Percentiles rank a stretch among this genome's conserved stretches.
Evolutionary conservation across 805 yeast species (phyloP).

Genomic region (Monosporozyma unispora): DNA sequence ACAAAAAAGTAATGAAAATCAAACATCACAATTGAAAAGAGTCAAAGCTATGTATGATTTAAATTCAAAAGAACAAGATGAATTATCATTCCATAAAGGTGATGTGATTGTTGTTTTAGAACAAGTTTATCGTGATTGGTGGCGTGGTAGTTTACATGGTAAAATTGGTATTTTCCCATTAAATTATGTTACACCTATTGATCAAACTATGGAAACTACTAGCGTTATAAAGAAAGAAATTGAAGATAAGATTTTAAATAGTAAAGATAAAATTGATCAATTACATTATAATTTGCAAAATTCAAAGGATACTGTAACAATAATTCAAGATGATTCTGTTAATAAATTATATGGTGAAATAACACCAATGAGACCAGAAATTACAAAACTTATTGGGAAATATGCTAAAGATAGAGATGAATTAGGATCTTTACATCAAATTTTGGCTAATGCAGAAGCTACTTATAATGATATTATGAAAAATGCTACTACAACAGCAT

Average conservation of each 20-base stretch:
- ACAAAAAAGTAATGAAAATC: conserved; percentile 4
- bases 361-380: conserved; percentile 61
- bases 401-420: conserved; percentile 74
- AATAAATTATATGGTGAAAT: conserved; percentile 66
- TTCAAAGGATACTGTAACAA: conserved; percentile 26
- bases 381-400: conserved; percentile 69
- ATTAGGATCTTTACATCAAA: conserved; percentile 57
- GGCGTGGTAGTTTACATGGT: conserved; percentile 82
- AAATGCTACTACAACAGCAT: conserved; percentile 30
- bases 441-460: conserved; percentile 58
- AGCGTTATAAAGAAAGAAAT: conserved; percentile 19
- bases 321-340: conserved; percentile 53
- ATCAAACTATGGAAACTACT: conserved; percentile 41
- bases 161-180: conserved; percentile 82
- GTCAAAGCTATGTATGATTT: conserved; percentile 85
- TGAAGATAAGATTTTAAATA: conserved; percentile 47
- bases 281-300: conserved; percentile 34
- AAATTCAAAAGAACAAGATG: conserved; percentile 71
- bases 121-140: conserved; percentile 88
- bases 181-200: conserved; percentile 79
- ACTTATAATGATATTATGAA: conserved; percentile 64
- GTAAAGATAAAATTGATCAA: conserved; percentile 56
- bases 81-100: conserved; percentile 76
- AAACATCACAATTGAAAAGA: conserved; percentile 32
- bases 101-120: conserved; percentile 84